Evolutionary conservation across 2,329 filamentous ascomycete species (phyloP), one percentile per base, ranked within the genome.

Genomic region (Alternaria angustiovoidea): DNA sequence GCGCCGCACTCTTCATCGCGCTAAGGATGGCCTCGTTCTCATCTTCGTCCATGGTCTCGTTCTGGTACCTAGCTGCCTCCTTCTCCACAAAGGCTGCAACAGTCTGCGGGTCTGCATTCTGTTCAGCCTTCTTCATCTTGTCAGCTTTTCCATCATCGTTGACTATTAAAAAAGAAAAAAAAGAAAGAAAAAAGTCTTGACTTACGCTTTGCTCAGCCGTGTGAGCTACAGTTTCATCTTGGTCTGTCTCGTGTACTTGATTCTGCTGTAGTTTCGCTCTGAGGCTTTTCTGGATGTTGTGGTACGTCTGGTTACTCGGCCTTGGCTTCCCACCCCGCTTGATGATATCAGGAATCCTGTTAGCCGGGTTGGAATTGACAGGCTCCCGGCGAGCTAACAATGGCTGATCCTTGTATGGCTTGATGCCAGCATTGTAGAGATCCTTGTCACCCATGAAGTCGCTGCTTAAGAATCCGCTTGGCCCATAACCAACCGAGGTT

Each of bases 341-440:
- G 4, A 69, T 42, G 7, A 46, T 60, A 1, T 46, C 49, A 7
- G 65, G 63, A 9, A 70, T 64, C 9, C 30, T 26, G 7, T 59
- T 61, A 16, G 48, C 47, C 9, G 63, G 61, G 42, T 62, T 63
- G 4, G 34, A 55, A 30, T 62, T 18, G 32, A 65, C 47, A 8
- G 65, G 60, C 26, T 59, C 26, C 3, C 47, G 44, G 14, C 68
- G 62, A 26, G 48, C 38, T 2, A 72, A 58, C 20, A 71, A 36
- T 24, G 66, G 70, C 44, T 67, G 57, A 2, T 59, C 32, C 39
- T 24, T 24, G 54, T 66, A 69, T 7, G 46, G 32, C 38, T 11
- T 22, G 46, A 49, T 49, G 14, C 30, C 46, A 26, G 11, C 20
- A 1, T 49, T 20, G 3, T 36, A 49, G 46, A 49, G 46, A 32